Percentiles rank a stretch among this genome's conserved stretches.
Conservation (phyloP, 2,329 filamentous ascomycete genomes). For the Pezicula carpinea region DNA sequence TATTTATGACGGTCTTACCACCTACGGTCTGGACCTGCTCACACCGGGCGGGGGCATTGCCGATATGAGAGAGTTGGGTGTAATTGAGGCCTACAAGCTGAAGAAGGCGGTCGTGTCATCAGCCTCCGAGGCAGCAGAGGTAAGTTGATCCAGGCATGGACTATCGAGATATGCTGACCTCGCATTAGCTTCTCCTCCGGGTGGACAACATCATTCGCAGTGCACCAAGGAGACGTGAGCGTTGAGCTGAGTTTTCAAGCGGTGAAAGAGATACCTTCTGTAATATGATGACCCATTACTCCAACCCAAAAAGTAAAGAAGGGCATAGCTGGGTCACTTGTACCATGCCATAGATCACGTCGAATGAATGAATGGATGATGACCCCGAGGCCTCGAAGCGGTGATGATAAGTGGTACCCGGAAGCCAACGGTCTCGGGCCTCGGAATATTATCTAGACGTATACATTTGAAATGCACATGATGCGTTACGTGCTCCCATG, state of each 20-base stretch:
- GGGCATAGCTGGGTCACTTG: conserved; percentile 21
- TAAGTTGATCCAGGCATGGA: conserved; percentile 40
- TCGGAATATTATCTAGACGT: too few species aligned
- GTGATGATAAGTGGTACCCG: too few species aligned
- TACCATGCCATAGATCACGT: conserved; percentile 32
- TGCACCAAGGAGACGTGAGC: conserved; percentile 77
- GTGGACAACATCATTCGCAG: conserved; percentile 98
- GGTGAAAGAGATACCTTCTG: conserved; percentile 17
- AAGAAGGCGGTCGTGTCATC: conserved; percentile 98
- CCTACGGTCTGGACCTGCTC: conserved; percentile 83
- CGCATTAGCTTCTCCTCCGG: conserved; percentile 69
- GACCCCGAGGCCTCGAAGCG: too few species aligned
- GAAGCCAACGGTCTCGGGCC: too few species aligned
- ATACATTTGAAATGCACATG: too few species aligned
- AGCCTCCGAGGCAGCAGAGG: conserved; percentile 93
- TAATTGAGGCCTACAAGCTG: conserved; percentile 97
- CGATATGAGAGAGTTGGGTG: conserved; percentile 92
- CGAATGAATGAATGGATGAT: conserved; percentile 25
- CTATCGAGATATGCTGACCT: conserved; percentile 27
- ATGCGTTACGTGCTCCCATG: too few species aligned
- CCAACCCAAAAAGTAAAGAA: conserved; percentile 1
- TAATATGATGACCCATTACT: conserved; percentile 22
- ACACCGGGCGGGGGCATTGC: conserved; percentile 87
- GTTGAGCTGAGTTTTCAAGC: conserved; percentile 46
- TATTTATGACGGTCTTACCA: conserved; percentile 91